Percentiles rank a stretch among this genome's conserved stretches.
These are phyloP conservation scores for Begonia loranthoides DNA, from an alignment of 306 rosid genomes.

Conservation along the genomic window DNA sequence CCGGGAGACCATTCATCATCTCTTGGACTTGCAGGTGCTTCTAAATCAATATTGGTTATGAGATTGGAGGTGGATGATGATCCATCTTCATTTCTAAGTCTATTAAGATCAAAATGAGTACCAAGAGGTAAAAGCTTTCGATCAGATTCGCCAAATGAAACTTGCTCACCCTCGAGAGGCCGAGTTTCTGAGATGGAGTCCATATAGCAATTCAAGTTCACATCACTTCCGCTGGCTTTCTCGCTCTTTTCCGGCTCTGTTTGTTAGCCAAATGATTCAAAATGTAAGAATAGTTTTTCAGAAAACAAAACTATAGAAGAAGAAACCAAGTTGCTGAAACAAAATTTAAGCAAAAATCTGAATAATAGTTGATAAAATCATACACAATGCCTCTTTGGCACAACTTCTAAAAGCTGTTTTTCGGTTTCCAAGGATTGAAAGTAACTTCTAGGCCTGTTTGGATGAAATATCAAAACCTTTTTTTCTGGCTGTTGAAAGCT, in stretches of 20 bases:
- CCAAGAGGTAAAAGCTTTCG: conserved; percentile 14
- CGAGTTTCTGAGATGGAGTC: conserved; percentile 6
- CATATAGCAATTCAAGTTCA: no score
- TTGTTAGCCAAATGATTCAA: not conserved
- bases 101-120: conserved; percentile 50
- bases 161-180: conserved; percentile 20
- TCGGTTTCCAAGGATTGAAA: no score
- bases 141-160: conserved; percentile 14
- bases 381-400: no score
- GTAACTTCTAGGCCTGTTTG: no score
- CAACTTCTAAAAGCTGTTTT: no score
- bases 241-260: no score
- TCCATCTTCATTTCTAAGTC: conserved; percentile 30
- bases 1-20: conserved; percentile 57
- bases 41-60: conserved; percentile 27
- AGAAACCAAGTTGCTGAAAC: not conserved
- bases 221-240: no score
- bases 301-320: conserved; percentile 3
- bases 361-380: no score
- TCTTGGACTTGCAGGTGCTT: conserved; percentile 59
- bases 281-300: conserved; percentile 1
- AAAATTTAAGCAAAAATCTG: no score
- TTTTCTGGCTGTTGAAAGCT: no score
- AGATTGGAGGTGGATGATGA: conserved; percentile 12
- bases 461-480: no score